Evolutionary conservation across 2,329 filamentous ascomycete species (phyloP).

Genomic region (Stagonosporopsis chrysanthemi): DNA sequence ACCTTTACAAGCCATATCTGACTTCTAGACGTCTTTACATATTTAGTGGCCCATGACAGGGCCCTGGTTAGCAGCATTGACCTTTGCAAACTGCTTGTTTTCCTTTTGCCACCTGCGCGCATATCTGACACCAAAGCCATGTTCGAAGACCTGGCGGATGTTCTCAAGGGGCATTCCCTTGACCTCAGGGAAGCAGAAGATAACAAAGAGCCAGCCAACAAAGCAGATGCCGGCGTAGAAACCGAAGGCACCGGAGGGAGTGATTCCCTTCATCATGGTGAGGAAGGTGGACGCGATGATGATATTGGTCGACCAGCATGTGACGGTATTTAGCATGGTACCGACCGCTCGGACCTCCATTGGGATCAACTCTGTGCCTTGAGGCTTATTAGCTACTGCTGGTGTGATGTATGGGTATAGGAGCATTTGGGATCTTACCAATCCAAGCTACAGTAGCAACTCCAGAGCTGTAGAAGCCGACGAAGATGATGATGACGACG

Average conservation of each 20-base stretch:
- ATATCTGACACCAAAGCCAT: conserved; percentile 48
- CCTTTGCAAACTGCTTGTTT: conserved; percentile 45
- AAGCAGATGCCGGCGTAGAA: conserved; percentile 50
- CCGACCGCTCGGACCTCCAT: conserved; percentile 49
- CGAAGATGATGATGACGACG: conserved; percentile 49
- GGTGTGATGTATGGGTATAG: background rate
- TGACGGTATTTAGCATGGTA: conserved; percentile 47
- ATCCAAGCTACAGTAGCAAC: conserved; percentile 50
- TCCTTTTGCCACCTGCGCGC: conserved; percentile 48
- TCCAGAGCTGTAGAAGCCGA: conserved; percentile 45
- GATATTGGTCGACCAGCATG: conserved; percentile 46
- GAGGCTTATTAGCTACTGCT: background rate
- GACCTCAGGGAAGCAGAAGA: conserved; percentile 50
- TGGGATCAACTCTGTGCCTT: conserved; percentile 39
- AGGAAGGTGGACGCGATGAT: conserved; percentile 51
- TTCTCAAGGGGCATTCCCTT: conserved; percentile 48
- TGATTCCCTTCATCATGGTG: conserved; percentile 51
- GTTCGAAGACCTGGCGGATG: conserved; percentile 45
- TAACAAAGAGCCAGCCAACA: conserved; percentile 46
- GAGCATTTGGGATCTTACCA: conserved; percentile 6
- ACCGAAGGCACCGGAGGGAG: conserved; percentile 48
- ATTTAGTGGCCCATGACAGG: conserved; percentile 34
- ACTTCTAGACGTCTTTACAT: background rate
- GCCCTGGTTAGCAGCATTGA: conserved; percentile 29
- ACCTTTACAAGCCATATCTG: background rate